Base-by-base conservation (phyloP, 2,329 filamentous ascomycete species). In the Colletotrichum sp. region DNA sequence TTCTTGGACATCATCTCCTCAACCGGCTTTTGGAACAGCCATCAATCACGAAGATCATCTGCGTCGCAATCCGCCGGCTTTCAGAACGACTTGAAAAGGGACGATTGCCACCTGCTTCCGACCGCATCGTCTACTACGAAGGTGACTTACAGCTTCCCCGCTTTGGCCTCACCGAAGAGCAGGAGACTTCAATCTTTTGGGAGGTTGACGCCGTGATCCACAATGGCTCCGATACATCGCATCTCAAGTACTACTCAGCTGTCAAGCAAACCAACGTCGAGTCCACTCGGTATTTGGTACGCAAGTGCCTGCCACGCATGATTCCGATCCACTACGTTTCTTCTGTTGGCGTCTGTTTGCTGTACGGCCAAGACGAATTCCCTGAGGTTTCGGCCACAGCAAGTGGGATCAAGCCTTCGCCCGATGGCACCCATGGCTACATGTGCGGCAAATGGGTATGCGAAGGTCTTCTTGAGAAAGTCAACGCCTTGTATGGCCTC, bases 151-250 rank as follows among this genome's bases (percentile, higher is more conserved):
- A 76, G 0, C 59, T 64, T 3, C 81, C 83, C 1, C 76, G 52
- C 6, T 82, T 90, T 4, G 88, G 88, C 1, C 82, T 90, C 4
- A 78, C 78, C 2, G 73, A 83, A 27, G 65, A 44, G 1, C 39
- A 67, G 4, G 67, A 27, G 13, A 39, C 27, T 59, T 8, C 27
- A 11, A 39, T 44, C 3, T 71, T 76, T 13, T 16, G 27, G 9
- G 61, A 78, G 5, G 83, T 81, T 2, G 84, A 88, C 77, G 79
- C 88, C 6, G 87, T 93, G 66, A 88, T 94, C 30, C 91, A 89
- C 59, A 63, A 63, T n/a, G 59, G 59, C 9, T 28, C 59, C 30
- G 59, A 63, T 19, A 34, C 30, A 19, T 83, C 77, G 9, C 84
- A 79, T 78, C 74, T 80, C 71, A 82, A 86, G 71, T 74, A 72